Percentiles rank a stretch among this genome's conserved stretches.
Conservation (phyloP, 306 rosid species). For the Cucumis hystrix region DNA sequence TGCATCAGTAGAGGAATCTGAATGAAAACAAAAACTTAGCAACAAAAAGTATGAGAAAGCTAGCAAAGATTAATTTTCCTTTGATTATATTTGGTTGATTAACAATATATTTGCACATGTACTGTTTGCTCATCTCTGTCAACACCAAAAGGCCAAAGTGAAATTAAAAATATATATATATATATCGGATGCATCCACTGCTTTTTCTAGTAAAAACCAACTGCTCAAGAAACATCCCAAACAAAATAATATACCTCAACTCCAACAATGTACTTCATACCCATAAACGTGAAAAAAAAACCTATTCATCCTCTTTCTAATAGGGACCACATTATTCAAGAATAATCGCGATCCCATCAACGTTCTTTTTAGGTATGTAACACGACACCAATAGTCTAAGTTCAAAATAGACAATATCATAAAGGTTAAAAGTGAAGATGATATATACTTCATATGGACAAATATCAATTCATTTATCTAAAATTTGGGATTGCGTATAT, state of each 20-base stretch:
- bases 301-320: background rate
- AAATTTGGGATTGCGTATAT: too few species aligned
- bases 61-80: background rate
- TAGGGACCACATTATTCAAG: background rate
- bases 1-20: background rate
- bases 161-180: background rate
- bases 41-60: background rate
- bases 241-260: background rate
- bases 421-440: background rate
- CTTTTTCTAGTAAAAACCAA: background rate
- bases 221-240: slow-evolving; percentile 2
- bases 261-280: background rate
- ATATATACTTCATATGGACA: background rate
- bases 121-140: background rate
- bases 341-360: background rate
- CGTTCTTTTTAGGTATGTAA: background rate
- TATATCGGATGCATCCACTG: background rate
- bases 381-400: too few species aligned
- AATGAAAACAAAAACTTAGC: background rate
- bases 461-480: too few species aligned
- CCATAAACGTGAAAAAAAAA: background rate
- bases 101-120: background rate
- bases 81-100: background rate
- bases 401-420: background rate
- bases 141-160: background rate